phyloP scores from a whole-genome alignment of 1,284 basidiomycete species.

The Heimioporus punctisporus region DNA sequence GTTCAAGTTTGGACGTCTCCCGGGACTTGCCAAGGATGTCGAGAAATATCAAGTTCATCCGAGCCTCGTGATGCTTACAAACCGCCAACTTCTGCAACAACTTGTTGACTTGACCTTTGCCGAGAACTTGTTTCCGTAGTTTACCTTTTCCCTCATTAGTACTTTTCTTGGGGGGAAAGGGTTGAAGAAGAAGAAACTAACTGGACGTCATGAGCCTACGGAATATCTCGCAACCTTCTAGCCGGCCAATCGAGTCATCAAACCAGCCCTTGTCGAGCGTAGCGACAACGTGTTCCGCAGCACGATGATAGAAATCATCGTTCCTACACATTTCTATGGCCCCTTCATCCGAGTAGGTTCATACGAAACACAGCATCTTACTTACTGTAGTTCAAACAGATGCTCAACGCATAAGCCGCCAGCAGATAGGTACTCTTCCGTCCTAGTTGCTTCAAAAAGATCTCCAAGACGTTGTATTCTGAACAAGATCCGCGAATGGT shows the following conservation, averaged over 20 bases:
- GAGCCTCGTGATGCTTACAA: neutral
- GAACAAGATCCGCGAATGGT: too few species aligned
- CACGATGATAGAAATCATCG: too few species aligned
- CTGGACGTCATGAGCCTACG: neutral
- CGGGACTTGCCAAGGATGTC: conserved; percentile 3
- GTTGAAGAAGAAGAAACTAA: neutral
- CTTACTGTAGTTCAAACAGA: neutral
- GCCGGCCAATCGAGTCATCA: conserved; percentile 11
- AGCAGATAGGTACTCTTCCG: too few species aligned
- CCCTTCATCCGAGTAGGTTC: too few species aligned
- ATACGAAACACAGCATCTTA: neutral
- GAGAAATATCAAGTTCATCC: conserved; percentile 2
- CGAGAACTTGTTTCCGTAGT: neutral
- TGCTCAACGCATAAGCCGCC: neutral
- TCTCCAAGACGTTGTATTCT: too few species aligned
- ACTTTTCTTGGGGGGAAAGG: too few species aligned
- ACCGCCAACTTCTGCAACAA: conserved; percentile 2
- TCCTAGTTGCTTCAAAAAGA: too few species aligned
- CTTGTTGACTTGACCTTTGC: neutral
- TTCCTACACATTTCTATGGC: too few species aligned
- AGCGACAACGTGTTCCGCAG: neutral
- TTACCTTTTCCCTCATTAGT: neutral
- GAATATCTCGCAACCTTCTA: conserved; percentile 1
- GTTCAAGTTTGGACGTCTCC: neutral
- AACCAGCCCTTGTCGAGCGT: conserved; percentile 13